These are phyloP conservation scores for Viridothelium virens DNA, from an alignment of 495 filamentous ascomycete genomes.

Conservation along the genomic window DNA sequence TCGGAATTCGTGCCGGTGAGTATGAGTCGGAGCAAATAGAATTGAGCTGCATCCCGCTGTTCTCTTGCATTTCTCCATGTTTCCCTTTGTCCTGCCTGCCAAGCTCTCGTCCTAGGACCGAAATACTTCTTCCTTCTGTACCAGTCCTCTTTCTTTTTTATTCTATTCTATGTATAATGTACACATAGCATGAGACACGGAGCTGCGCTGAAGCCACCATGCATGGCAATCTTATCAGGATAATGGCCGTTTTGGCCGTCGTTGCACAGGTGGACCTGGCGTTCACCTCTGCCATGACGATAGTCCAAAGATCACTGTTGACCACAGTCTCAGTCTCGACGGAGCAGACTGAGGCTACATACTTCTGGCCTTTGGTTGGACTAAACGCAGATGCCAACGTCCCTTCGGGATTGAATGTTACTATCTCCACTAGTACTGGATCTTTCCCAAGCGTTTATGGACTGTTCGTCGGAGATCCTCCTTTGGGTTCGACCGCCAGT, in stretches of 20 bases:
- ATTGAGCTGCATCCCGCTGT: background rate
- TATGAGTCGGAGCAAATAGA: background rate
- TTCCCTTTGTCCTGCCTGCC: background rate
- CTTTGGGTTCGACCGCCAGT: background rate
- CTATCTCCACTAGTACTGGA: background rate
- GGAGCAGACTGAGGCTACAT: background rate
- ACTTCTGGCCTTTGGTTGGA: slow-evolving; percentile 4
- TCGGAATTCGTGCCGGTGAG: background rate
- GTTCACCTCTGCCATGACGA: background rate
- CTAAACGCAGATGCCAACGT: background rate
- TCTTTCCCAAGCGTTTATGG: slow-evolving; percentile 3
- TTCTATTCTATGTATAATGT: background rate
- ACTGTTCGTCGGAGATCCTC: background rate
- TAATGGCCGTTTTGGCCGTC: background rate
- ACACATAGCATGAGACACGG: background rate
- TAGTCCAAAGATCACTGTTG: background rate
- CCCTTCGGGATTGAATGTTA: background rate
- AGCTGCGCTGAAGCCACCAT: background rate
- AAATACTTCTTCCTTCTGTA: background rate
- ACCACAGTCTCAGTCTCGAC: background rate
- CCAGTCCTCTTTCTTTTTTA: background rate
- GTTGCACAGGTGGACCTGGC: background rate
- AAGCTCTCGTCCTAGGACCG: background rate
- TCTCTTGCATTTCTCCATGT: background rate
- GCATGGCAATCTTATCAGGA: background rate